Conservation (phyloP, 140 eudicot species). For the Flaveria floridana region DNA sequence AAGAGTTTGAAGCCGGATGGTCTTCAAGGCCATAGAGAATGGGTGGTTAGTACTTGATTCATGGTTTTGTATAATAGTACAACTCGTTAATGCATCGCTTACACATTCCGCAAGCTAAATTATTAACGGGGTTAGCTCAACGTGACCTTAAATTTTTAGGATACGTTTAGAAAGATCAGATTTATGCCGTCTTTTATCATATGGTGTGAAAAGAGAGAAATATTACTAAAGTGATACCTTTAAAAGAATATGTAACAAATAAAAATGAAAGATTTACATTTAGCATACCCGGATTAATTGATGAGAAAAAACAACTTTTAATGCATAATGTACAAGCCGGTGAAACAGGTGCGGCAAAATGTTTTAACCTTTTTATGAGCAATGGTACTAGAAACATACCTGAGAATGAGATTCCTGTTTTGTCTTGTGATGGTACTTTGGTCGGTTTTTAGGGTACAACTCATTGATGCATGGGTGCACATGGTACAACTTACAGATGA, state of each 20-base stretch:
- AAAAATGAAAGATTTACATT: no score
- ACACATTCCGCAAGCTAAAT: no score
- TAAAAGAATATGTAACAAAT: no score
- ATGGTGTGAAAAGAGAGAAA: no score
- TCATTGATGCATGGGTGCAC: slow-evolving; percentile 7
- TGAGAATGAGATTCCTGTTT: neutral
- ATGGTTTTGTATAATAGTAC: slow-evolving; percentile 4
- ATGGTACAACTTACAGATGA: slow-evolving; percentile 17
- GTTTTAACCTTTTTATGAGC: neutral
- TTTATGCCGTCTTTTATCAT: no score
- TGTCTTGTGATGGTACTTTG: neutral
- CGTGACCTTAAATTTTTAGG: no score
- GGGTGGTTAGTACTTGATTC: slow-evolving; percentile 91
- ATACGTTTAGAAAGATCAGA: no score
- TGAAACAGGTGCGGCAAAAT: neutral
- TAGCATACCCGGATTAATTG: no score
- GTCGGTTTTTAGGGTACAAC: slow-evolving; percentile 1
- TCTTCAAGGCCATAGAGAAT: slow-evolving; percentile 99
- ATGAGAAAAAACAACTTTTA: neutral
- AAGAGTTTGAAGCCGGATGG: slow-evolving; percentile 97
- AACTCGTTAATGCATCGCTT: slow-evolving; percentile 1
- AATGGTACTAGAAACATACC: slow-evolving; percentile 11
- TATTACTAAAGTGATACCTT: no score
- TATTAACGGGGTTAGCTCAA: no score
- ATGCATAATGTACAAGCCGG: neutral